These are phyloP conservation scores for Marasmius fiardii DNA, from an alignment of 1,284 basidiomycete species.

Conservation along the genomic window DNA sequence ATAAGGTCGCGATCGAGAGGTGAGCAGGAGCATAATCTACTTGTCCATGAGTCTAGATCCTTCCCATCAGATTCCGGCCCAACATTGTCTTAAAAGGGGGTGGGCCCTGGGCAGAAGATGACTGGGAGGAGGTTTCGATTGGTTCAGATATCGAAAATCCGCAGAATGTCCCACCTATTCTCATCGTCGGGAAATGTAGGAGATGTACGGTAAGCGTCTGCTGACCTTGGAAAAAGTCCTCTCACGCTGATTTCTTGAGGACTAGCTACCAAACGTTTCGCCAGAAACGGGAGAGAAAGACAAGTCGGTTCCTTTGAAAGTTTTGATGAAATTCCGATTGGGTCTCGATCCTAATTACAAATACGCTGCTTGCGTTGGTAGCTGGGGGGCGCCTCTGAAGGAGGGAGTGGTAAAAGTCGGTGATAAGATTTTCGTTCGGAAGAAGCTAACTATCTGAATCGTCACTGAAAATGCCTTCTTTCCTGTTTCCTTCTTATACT, in stretches of 20 bases:
- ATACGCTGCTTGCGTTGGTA: conserved; percentile 57
- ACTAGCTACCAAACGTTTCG: conserved; percentile 69
- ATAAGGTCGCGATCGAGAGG: conserved; percentile 1
- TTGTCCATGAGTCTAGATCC: neutral
- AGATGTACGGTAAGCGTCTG: neutral
- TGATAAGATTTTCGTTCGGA: conserved; percentile 12
- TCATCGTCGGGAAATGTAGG: conserved; percentile 1
- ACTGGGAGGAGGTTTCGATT: neutral
- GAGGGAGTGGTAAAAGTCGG: conserved; percentile 14
- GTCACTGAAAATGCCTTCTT: no score
- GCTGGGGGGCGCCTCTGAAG: conserved; percentile 19
- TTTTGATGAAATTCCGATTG: conserved; percentile 62
- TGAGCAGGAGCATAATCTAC: neutral
- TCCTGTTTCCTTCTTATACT: neutral
- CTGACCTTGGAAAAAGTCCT: no score
- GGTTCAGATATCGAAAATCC: neutral
- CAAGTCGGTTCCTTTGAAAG: conserved; percentile 67
- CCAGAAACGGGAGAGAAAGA: conserved; percentile 60
- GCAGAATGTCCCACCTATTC: neutral
- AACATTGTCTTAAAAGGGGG: neutral
- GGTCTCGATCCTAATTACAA: conserved; percentile 45
- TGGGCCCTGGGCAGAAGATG: neutral
- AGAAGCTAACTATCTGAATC: conserved; percentile 4
- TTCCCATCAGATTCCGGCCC: neutral
- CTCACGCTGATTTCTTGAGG: neutral